Conservation (phyloP, 2,329 filamentous ascomycete species). For the Penicillium sp. region DNA sequence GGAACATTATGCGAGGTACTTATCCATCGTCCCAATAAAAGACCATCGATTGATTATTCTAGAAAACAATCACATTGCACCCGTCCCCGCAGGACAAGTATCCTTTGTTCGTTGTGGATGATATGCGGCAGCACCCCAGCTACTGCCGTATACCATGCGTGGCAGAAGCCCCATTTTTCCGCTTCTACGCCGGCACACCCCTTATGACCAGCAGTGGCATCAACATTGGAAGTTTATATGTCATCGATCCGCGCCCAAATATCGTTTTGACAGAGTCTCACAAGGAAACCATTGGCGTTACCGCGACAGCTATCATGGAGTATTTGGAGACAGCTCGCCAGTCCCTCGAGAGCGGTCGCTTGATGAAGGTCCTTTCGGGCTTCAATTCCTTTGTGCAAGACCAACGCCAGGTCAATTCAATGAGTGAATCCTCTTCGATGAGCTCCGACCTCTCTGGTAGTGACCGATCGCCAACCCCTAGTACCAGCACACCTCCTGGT, state of each 20-base stretch:
- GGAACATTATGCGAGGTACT: constrained; percentile 31
- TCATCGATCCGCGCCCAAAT: constrained; percentile 30
- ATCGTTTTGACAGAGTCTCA: constrained; percentile 20
- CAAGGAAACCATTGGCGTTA: constrained; percentile 28
- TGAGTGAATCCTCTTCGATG: constrained; percentile 2
- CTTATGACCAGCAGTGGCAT: constrained; percentile 35
- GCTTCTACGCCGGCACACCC: constrained; percentile 38
- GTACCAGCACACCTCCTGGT: background rate
- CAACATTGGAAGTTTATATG: constrained; percentile 38
- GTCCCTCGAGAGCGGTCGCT: constrained; percentile 19
- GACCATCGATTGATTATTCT: background rate
- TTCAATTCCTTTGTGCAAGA: constrained; percentile 24
- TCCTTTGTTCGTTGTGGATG: constrained; percentile 34
- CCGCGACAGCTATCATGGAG: constrained; percentile 34
- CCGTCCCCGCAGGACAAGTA: constrained; percentile 14
- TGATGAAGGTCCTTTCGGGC: constrained; percentile 18
- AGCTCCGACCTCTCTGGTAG: background rate
- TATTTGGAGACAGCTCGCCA: constrained; percentile 31
- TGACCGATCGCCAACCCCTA: background rate
- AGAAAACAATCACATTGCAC: constrained; percentile 9
- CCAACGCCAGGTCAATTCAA: background rate
- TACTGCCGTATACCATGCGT: constrained; percentile 37
- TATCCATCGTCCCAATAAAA: constrained; percentile 3
- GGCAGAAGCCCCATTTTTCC: constrained; percentile 31
- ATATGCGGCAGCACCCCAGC: constrained; percentile 39